phyloP scores from a whole-genome alignment of 495 filamentous ascomycete genomes.

The Aspergillus heteromorphus region DNA sequence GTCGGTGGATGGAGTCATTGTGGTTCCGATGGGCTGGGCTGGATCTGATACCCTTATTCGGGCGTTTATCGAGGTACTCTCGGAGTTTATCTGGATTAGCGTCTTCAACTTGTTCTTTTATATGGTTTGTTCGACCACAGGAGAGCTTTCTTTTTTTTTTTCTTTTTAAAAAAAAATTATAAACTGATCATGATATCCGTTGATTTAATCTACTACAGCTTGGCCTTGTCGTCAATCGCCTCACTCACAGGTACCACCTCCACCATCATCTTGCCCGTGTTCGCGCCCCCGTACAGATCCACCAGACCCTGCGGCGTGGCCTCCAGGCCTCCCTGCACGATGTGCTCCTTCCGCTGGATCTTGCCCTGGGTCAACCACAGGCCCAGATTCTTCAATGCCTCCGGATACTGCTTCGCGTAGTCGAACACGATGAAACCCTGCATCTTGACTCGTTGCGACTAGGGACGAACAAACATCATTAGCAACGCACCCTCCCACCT shows the following conservation, averaged over 20 bases:
- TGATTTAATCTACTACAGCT: slow-evolving; percentile 18
- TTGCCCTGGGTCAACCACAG: slow-evolving; percentile 50
- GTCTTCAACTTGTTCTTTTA: too few species aligned
- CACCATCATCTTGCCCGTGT: slow-evolving; percentile 51
- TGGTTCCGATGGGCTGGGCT: too few species aligned
- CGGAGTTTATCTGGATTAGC: too few species aligned
- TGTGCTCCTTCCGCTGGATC: slow-evolving; percentile 51
- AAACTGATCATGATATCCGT: too few species aligned
- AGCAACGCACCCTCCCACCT: slow-evolving; percentile 9
- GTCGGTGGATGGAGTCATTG: too few species aligned
- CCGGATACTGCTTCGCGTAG: slow-evolving; percentile 39
- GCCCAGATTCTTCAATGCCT: slow-evolving; percentile 41
- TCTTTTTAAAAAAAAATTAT: too few species aligned
- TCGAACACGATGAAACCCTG: slow-evolving; percentile 56
- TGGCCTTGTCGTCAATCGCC: slow-evolving; percentile 25
- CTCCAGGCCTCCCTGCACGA: slow-evolving; percentile 47
- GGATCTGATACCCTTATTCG: too few species aligned
- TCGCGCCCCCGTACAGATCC: slow-evolving; percentile 45
- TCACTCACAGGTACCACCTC: slow-evolving; percentile 37
- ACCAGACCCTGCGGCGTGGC: slow-evolving; percentile 45
- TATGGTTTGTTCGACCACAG: too few species aligned
- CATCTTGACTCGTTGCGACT: slow-evolving; percentile 48
- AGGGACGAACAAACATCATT: slow-evolving; percentile 7
- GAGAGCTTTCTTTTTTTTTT: too few species aligned
- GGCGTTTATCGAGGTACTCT: too few species aligned